Evolutionary conservation across 1,139 yeast species (phyloP), one percentile per base, ranked within the genome.

Genomic region (Kodamaea alishanica): DNA sequence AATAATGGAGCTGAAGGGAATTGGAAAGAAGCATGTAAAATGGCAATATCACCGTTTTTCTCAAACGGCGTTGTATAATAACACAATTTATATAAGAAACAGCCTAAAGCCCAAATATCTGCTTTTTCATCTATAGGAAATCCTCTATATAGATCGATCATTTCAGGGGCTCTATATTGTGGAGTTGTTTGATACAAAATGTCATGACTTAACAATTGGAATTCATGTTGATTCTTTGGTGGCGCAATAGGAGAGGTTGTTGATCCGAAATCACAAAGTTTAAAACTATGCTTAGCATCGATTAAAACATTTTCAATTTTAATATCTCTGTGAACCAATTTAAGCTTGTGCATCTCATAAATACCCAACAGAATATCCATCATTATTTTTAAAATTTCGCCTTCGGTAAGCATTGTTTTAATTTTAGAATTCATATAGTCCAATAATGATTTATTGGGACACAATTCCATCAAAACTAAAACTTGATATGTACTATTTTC

Each of bases 101-200:
- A 84, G 8, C 95, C 95, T 30, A 85, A 60, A 0, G 94, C 95
- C 95, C 95, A 85, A 28, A 84, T 79, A 59, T 85, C 95, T 2
- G 86, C 75, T 58, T 82, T 83, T 49, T 83, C 86, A 56, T 84
- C 87, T 28, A 85, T 79, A 5, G 90, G 82, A 37, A 73, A 64
- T 2, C 83, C 80, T 40, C 81, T 65, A 50, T 78, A 77, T 33
- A 84, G 66, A 53, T 84, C 92, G 33, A 85, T 70, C 92, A 85
- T 84, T 56, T 85, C 95, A 1, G 95, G 95, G 1, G 88, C 69
- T 42, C 95, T 65, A 50, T 85, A 85, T 55, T 85, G 95, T 0
- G 92, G 92, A 0, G 95, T 85, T 0, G 95, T 85, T 51, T 84
- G 87, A 47, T 77, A 77, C 57, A 84, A 61, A 34, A 84, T 75